Conservation (phyloP, 176 grass and related monocot genomes). For the Paspalum vaginatum region DNA sequence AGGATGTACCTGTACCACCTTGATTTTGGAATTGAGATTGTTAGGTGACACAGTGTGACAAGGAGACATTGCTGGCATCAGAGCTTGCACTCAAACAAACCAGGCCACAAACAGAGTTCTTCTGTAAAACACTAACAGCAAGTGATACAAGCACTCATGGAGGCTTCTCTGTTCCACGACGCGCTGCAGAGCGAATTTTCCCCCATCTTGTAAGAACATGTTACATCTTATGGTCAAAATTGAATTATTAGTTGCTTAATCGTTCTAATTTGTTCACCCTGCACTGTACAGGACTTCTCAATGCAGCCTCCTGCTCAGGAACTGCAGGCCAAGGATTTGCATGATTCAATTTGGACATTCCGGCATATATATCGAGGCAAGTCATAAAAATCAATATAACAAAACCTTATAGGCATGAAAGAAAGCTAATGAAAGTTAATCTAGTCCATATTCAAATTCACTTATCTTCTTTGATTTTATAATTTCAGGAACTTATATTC, state of each 20-base stretch:
- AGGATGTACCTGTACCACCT: conserved; percentile 9
- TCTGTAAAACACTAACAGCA: conserved; percentile 82
- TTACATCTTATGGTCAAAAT: not conserved
- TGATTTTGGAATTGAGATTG: conserved; percentile 41
- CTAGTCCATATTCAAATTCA: conserved; percentile 15
- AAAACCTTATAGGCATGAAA: conserved; percentile 2
- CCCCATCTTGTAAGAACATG: conserved; percentile 63
- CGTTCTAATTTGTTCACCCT: conserved; percentile 15
- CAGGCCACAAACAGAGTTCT: conserved; percentile 66
- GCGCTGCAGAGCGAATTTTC: conserved; percentile 73
- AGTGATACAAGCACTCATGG: conserved; percentile 93
- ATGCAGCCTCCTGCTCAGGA: conserved; percentile 80
- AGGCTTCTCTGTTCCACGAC: conserved; percentile 82
- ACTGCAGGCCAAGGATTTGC: conserved; percentile 72
- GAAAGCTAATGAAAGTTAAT: conserved; percentile 34
- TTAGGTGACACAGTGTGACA: conserved; percentile 60
- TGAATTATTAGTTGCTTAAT: conserved; percentile 13
- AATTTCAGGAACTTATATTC: conserved; percentile 20
- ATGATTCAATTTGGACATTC: conserved; percentile 72
- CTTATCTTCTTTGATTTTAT: conserved; percentile 9
- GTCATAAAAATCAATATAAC: not conserved
- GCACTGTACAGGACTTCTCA: conserved; percentile 60
- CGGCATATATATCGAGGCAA: conserved; percentile 80
- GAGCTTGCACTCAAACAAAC: conserved; percentile 66
- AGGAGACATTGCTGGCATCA: conserved; percentile 61